Evolutionary conservation across 345 rosid species (phyloP).

Genomic region (thale cress (Arabidopsis thaliana)): TAIR10.1 NC_003076.8:21757001-21757500

Average conservation of each 20-base stretch:
- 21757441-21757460: conserved; percentile 85
- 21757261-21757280: conserved; percentile 68
- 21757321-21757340: conserved; percentile 13
- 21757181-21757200: conserved; percentile 85
- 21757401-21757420: conserved; percentile 93
- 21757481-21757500: conserved; percentile 66
- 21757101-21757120: neutral
- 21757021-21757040: conserved; percentile 79
- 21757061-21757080: conserved; percentile 5
- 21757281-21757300: conserved; percentile 47
- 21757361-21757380: conserved; percentile 93
- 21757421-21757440: conserved; percentile 82
- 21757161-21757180: conserved; percentile 65
- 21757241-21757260: conserved; percentile 80
- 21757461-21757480: conserved; percentile 97
- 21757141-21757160: conserved; percentile 80
- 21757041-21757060: conserved; percentile 78
- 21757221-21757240: conserved; percentile 61
- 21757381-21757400: conserved; percentile 89
- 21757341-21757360: conserved; percentile 33
- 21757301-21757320: neutral
- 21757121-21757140: neutral
- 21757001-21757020: conserved; percentile 90
- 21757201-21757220: conserved; percentile 87
- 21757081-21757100: neutral